phyloP scores from a whole-genome alignment of 176 grass and related monocot species.

The Guadua angustifolia region DNA sequence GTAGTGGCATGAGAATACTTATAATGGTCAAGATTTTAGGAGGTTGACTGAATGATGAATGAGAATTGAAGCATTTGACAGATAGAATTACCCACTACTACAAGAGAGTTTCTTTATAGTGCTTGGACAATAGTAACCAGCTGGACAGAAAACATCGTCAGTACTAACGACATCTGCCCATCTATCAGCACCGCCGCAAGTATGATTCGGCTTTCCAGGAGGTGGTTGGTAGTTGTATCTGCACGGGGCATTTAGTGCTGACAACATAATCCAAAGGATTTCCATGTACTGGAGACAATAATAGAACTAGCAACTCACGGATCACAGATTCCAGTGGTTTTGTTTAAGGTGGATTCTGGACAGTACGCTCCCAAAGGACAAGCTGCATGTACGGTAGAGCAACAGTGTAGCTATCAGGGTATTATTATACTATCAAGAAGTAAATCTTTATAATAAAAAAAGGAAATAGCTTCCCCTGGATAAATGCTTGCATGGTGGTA shows the following conservation, averaged over 20 bases:
- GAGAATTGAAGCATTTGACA: conserved; percentile 50
- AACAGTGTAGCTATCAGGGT: background rate
- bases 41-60: background rate
- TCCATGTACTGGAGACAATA: background rate
- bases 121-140: conserved; percentile 93
- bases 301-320: conserved; percentile 64
- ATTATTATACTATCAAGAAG: background rate
- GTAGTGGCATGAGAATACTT: conserved; percentile 9
- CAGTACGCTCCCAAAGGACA: conserved; percentile 92
- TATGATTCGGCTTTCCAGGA: too few relatives aligned
- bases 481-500: background rate
- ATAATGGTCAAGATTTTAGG: background rate
- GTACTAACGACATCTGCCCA: conserved; percentile 80
- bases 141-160: conserved; percentile 81
- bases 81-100: conserved; percentile 97
- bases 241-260: conserved; percentile 7
- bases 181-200: conserved; percentile 72
- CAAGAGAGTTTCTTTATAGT: conserved; percentile 86
- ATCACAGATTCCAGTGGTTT: conserved; percentile 80
- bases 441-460: background rate
- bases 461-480: background rate
- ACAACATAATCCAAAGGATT: conserved; percentile 3
- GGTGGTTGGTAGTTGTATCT: conserved; percentile 51
- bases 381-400: conserved; percentile 51
- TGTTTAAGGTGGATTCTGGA: conserved; percentile 69